phyloP scores from a whole-genome alignment of 306 rosid species.

The Corylus americana region DNA sequence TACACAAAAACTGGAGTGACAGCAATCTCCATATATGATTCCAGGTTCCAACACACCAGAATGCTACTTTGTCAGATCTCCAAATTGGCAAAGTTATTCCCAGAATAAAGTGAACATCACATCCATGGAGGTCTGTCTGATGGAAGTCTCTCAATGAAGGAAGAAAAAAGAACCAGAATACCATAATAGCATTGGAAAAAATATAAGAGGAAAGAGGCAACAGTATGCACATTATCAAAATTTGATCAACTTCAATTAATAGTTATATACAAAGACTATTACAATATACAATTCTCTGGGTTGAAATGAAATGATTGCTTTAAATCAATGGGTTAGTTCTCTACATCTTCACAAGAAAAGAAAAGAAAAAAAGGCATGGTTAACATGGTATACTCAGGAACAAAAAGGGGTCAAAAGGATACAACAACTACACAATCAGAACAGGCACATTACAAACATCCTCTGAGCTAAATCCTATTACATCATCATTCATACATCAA shows the following conservation, averaged over 20 bases:
- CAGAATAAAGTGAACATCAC: background rate
- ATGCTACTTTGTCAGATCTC: background rate
- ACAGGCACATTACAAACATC: conserved; percentile 63
- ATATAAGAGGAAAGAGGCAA: background rate
- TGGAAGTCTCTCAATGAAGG: background rate
- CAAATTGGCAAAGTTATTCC: background rate
- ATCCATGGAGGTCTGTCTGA: background rate
- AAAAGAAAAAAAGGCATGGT: conserved; percentile 40
- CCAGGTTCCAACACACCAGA: conserved; percentile 1
- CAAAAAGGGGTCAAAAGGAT: conserved; percentile 36
- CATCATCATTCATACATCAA: conserved; percentile 59
- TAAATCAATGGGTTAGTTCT: conserved; percentile 60
- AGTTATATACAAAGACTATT: conserved; percentile 28
- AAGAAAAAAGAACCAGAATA: background rate
- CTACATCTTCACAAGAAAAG: conserved; percentile 45
- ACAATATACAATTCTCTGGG: conserved; percentile 43
- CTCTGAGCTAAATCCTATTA: conserved; percentile 68
- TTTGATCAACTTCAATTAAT: conserved; percentile 31
- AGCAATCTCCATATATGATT: background rate
- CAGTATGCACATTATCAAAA: background rate
- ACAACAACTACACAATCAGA: conserved; percentile 66
- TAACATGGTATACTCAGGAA: conserved; percentile 40
- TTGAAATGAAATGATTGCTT: conserved; percentile 35
- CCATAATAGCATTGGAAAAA: background rate
- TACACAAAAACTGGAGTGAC: background rate